These are phyloP conservation scores for Sextonia rubra DNA, from an alignment of 164 flowering plant genomes.

Conservation along the genomic window DNA sequence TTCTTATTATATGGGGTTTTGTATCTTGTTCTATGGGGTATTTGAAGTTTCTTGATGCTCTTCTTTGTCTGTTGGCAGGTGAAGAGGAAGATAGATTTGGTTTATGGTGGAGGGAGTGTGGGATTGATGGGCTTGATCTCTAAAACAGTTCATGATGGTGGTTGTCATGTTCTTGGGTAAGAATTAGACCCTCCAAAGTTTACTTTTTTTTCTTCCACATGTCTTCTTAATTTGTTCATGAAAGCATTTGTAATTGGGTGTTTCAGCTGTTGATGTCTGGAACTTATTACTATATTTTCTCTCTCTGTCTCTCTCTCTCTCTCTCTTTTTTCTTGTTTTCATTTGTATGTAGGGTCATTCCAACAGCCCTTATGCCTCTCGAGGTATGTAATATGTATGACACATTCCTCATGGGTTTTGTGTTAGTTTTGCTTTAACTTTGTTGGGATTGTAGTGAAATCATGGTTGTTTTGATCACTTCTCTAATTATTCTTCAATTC, in stretches of 20 bases:
- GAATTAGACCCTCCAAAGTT: background rate
- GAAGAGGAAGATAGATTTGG: conserved; percentile 76
- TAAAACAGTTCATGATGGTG: conserved; percentile 62
- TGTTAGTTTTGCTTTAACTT: background rate
- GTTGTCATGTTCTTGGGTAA: conserved; percentile 92
- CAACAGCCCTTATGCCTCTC: conserved; percentile 81
- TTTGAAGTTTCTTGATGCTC: background rate
- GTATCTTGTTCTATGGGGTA: background rate
- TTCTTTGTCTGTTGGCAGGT: conserved; percentile 40
- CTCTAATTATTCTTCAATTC: background rate
- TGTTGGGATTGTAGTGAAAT: background rate
- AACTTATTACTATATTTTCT: no score
- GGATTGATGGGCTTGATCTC: conserved; percentile 94
- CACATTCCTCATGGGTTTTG: background rate
- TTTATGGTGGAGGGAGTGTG: conserved; percentile 95
- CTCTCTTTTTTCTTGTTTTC: background rate
- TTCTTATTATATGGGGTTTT: background rate
- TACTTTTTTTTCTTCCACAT: background rate
- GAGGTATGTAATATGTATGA: conserved; percentile 67
- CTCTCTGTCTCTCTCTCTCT: background rate
- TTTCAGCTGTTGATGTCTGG: background rate
- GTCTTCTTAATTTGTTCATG: background rate
- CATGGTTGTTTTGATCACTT: background rate
- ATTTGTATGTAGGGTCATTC: conserved; percentile 59
- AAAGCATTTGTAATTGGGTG: background rate